These are phyloP conservation scores for Fistulifera solaris DNA, from an alignment of 108 stramenopile genomes.

Conservation along the genomic window DNA sequence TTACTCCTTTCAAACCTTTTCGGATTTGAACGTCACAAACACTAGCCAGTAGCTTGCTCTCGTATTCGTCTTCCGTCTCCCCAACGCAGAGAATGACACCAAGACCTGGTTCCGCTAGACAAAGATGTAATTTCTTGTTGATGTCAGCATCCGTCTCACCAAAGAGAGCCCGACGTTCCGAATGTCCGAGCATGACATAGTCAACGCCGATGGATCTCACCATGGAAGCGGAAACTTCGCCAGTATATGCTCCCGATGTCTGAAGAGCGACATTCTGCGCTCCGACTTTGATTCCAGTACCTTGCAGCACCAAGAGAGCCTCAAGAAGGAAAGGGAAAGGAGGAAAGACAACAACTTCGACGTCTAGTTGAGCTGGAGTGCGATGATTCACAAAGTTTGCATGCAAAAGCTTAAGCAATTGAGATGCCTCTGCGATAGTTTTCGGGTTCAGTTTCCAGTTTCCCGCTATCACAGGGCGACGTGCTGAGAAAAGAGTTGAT, in stretches of 20 bases:
- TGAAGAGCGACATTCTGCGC: conserved; percentile 48
- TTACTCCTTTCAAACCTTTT: conserved; percentile 68
- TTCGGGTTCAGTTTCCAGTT: conserved; percentile 93
- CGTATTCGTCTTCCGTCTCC: conserved; percentile 89
- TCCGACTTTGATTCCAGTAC: background rate
- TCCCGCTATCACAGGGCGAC: conserved; percentile 82
- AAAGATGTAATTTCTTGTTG: conserved; percentile 72
- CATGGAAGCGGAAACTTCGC: conserved; percentile 86
- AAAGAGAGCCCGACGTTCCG: conserved; percentile 89
- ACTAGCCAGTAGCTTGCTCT: conserved; percentile 80
- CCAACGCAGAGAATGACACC: conserved; percentile 94
- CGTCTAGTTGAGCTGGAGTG: conserved; percentile 25
- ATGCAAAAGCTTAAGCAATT: conserved; percentile 57
- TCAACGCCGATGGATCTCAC: conserved; percentile 72
- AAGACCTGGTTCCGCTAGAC: conserved; percentile 85
- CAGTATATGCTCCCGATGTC: conserved; percentile 92
- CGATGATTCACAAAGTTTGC: conserved; percentile 25
- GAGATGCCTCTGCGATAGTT: conserved; percentile 54
- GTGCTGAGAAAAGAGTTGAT: conserved; percentile 12
- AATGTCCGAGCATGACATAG: conserved; percentile 95
- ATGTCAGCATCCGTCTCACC: conserved; percentile 88
- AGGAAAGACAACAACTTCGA: conserved; percentile 49
- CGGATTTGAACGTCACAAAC: conserved; percentile 86
- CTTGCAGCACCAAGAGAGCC: too few relatives aligned
- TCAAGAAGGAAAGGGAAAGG: background rate